Conservation (phyloP, 805 yeast genomes). For the Cyberlindnera veronae region DNA sequence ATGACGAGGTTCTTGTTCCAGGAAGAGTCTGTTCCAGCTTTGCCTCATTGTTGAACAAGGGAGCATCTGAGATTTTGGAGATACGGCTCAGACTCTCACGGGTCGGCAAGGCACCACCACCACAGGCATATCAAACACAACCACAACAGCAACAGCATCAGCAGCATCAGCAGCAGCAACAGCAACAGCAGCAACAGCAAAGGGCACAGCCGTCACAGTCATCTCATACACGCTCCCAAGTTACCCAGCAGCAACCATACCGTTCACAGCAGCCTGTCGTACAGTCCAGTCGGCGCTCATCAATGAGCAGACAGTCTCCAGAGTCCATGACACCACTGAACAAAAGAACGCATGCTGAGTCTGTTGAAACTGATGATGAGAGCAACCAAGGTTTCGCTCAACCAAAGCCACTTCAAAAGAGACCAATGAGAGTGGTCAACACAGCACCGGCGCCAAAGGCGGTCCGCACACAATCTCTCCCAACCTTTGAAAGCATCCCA, state of each 20-base stretch:
- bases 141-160: constrained; percentile 10
- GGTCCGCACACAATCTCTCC: constrained; percentile 42
- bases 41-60: constrained; percentile 39
- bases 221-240: neutral
- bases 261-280: constrained; percentile 11
- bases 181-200: constrained; percentile 5
- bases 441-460: constrained; percentile 46
- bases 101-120: constrained; percentile 16
- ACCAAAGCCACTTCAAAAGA: constrained; percentile 16
- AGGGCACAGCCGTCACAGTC: constrained; percentile 3
- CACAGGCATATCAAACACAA: neutral
- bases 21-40: constrained; percentile 57
- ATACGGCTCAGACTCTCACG: constrained; percentile 45
- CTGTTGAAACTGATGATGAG: constrained; percentile 23
- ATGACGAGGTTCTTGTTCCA: constrained; percentile 41
- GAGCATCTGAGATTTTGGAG: constrained; percentile 50
- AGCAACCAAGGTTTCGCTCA: constrained; percentile 13
- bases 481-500: constrained; percentile 26
- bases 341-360: constrained; percentile 14
- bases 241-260: constrained; percentile 1
- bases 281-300: constrained; percentile 8
- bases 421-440: constrained; percentile 33
- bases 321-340: constrained; percentile 5
- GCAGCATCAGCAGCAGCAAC: constrained; percentile 12
- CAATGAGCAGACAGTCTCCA: too few species aligned